Evolutionary conservation across 176 grass and related monocot genomes (phyloP).

Genomic region (Echinochloa phyllopogon): DNA sequence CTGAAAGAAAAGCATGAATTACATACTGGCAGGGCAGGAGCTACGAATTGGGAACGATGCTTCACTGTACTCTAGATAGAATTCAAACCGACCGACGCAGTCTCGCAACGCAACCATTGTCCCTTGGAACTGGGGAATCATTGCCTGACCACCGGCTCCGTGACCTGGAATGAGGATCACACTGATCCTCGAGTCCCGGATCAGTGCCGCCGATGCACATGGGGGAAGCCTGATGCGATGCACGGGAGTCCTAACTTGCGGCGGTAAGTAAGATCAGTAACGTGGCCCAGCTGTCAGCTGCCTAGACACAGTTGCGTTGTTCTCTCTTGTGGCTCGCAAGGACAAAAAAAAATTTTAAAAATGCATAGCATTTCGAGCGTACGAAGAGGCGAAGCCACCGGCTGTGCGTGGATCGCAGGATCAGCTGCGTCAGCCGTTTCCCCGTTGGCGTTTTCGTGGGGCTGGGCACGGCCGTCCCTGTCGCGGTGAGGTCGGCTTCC

Average conservation of each 20-base stretch:
- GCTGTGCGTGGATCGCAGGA: not conserved
- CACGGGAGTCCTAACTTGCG: not conserved
- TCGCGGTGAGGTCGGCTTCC: constrained; percentile 22
- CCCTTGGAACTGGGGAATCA: not conserved
- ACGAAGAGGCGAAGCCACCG: constrained; percentile 1
- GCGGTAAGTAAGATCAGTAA: not conserved
- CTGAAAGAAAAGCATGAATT: not conserved
- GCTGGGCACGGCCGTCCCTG: not conserved
- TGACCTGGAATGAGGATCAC: not conserved
- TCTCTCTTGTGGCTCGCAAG: not conserved
- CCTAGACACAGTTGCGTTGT: not conserved
- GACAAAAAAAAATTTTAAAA: not conserved
- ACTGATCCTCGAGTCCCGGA: not conserved
- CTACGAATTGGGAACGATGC: not conserved
- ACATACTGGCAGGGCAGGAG: not conserved
- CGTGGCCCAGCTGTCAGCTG: not conserved
- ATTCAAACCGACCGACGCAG: not conserved
- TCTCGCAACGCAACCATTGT: not conserved
- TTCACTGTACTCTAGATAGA: not conserved
- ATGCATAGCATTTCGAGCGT: not conserved
- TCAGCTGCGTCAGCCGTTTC: not conserved
- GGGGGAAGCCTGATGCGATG: not conserved
- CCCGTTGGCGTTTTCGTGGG: not conserved
- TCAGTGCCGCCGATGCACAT: constrained; percentile 27
- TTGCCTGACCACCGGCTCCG: not conserved